Evolutionary conservation across 2,329 filamentous ascomycete genomes (phyloP).

Genomic region (Rachicladosporium sp.): DNA sequence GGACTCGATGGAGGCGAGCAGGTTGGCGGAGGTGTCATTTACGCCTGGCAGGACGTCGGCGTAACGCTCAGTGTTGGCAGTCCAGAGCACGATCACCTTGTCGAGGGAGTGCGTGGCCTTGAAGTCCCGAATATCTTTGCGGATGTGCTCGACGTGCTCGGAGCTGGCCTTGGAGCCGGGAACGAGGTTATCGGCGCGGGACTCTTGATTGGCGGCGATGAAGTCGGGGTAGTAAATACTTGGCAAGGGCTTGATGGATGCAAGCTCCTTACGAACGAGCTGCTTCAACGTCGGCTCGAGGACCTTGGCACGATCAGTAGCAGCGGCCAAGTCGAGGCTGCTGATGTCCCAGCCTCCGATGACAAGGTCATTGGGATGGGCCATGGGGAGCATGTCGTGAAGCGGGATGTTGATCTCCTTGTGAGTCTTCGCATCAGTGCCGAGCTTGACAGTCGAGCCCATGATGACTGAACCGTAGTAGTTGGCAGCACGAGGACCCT

Average conservation of each 20-base stretch:
- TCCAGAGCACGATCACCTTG: slow-evolving; percentile 97
- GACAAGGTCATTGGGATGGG: slow-evolving; percentile 89
- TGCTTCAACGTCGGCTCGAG: slow-evolving; percentile 90
- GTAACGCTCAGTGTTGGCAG: slow-evolving; percentile 96
- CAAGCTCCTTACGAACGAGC: slow-evolving; percentile 86
- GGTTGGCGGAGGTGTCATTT: slow-evolving; percentile 93
- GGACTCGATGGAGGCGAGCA: slow-evolving; percentile 72
- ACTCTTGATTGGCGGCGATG: slow-evolving; percentile 96
- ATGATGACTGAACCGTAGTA: slow-evolving; percentile 98
- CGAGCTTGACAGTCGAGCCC: slow-evolving; percentile 94
- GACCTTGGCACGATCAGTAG: slow-evolving; percentile 93
- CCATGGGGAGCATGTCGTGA: slow-evolving; percentile 87
- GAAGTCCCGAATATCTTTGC: slow-evolving; percentile 87
- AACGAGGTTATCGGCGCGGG: slow-evolving; percentile 83
- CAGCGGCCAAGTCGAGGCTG: slow-evolving; percentile 70
- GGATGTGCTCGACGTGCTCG: slow-evolving; percentile 85
- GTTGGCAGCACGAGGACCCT: slow-evolving; percentile 74
- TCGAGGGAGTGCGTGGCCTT: slow-evolving; percentile 74
- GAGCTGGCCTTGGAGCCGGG: slow-evolving; percentile 70
- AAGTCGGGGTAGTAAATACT: slow-evolving; percentile 99
- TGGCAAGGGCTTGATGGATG: slow-evolving; percentile 72
- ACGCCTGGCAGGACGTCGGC: slow-evolving; percentile 77
- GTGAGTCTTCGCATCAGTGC: slow-evolving; percentile 68
- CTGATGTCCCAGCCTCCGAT: slow-evolving; percentile 98
- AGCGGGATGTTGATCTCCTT: slow-evolving; percentile 95